Base-by-base conservation (phyloP, 1,284 basidiomycete genomes). In the Ustanciosporium gigantosporum region DNA sequence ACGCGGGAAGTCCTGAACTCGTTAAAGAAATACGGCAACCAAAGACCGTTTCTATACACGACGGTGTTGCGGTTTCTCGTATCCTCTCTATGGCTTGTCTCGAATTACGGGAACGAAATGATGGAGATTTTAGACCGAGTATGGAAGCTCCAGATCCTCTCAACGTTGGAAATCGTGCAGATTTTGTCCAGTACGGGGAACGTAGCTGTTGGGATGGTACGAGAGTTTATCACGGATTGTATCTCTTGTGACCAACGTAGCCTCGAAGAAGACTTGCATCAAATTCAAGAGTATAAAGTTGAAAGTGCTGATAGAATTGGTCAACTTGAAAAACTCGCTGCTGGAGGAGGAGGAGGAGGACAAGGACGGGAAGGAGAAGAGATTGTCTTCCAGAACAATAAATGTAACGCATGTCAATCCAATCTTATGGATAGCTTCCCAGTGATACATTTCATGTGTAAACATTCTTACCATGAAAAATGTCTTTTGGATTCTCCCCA, bases 381-480 rank as follows among this genome's bases (percentile, higher is more conserved):
- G n/a, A n/a, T n/a, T n/a, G n/a, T n/a, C n/a, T n/a, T n/a, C n/a
- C n/a, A n/a, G n/a, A n/a, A n/a, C n/a, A 84, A 29, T 35, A 13
- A 8, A 35, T 19, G 17, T 19, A 13, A 19, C 36, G 86, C 14
- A 88, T 96, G n/a, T n/a, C n/a, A n/a, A n/a, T n/a, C n/a, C n/a
- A n/a, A n/a, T n/a, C n/a, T n/a, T n/a, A n/a, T n/a, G n/a, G n/a
- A n/a, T n/a, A n/a, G n/a, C 16, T 95, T 97, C 82, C 92, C 96
- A 72, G 89, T 93, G 65, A 92, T 97, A 4, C 93, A 98, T 79
- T 98, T 97, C 74, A 95, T 97, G 93, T 98, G 93, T 80, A 88
- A 89, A 73, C 94, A 98, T 78, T 91, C 88, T 57, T 98, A 91
- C 80, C 95, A 98, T 76, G 91, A 94, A 77, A 29, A 60, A 9